A percentile compares a stretch with the other conserved stretches of the same genome.
phyloP scores from a whole-genome alignment of 495 filamentous ascomycete species.

The Sordaria brevicollis region DNA sequence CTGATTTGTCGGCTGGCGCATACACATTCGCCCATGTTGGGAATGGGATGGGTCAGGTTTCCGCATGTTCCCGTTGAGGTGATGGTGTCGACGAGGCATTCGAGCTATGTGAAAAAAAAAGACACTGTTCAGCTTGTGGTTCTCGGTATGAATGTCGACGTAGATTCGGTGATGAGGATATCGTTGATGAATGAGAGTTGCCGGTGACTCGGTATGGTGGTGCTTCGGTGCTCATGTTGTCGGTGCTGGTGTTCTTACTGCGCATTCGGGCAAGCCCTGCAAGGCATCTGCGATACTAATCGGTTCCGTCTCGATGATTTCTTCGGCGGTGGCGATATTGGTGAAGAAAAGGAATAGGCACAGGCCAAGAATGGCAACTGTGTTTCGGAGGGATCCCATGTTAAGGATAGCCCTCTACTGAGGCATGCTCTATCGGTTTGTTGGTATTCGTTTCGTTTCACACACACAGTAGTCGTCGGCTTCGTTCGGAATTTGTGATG shows the following conservation, averaged over 20 bases:
- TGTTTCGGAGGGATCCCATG: constrained; percentile 3
- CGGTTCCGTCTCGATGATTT: not conserved
- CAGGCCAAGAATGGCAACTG: constrained; percentile 6
- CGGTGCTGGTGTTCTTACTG: constrained; percentile 1
- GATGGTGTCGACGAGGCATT: constrained; percentile 1
- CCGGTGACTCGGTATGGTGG: not conserved
- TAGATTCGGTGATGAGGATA: not conserved
- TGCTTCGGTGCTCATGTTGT: not conserved
- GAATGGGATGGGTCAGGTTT: not conserved
- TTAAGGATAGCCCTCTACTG: not conserved
- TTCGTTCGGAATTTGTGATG: not conserved
- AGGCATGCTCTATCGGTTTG: not conserved
- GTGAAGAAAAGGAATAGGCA: not conserved
- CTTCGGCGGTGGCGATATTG: not conserved
- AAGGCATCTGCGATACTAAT: not conserved
- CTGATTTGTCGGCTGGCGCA: constrained; percentile 7
- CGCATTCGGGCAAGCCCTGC: constrained; percentile 1
- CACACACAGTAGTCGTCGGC: not conserved
- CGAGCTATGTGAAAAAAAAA: not conserved
- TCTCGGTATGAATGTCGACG: not conserved
- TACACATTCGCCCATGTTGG: constrained; percentile 10
- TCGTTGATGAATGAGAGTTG: not conserved
- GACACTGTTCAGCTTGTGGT: not conserved
- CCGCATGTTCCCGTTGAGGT: constrained; percentile 9
- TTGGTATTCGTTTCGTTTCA: not conserved